Percentiles rank a stretch among this genome's conserved stretches.
phyloP scores from a whole-genome alignment of 495 filamentous ascomycete genomes.

The Neurospora sp. region DNA sequence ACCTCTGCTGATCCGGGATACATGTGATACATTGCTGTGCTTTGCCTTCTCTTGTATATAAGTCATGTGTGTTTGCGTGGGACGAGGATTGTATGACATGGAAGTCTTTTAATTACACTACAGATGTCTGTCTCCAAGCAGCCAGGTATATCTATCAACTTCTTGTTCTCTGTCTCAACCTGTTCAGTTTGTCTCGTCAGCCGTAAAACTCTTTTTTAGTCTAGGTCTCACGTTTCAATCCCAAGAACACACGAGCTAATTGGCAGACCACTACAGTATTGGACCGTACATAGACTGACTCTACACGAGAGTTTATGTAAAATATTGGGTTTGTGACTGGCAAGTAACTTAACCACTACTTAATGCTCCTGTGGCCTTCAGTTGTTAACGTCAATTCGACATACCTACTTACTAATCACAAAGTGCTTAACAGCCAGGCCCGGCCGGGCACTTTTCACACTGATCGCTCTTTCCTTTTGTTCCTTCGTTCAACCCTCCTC shows the following conservation, averaged over 20 bases:
- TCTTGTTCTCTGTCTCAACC: neutral
- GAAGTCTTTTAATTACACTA: neutral
- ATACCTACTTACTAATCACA: too few species aligned
- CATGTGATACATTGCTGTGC: neutral
- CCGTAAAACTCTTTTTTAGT: neutral
- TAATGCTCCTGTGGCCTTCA: too few species aligned
- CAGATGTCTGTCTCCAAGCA: neutral
- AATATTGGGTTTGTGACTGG: too few species aligned
- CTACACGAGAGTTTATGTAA: too few species aligned
- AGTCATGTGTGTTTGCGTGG: neutral
- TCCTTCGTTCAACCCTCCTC: neutral
- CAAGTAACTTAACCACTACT: too few species aligned
- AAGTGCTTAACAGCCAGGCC: neutral
- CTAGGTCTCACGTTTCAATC: too few species aligned
- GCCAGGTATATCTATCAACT: neutral
- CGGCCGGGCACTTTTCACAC: neutral
- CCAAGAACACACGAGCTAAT: neutral
- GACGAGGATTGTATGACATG: neutral
- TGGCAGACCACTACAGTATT: neutral
- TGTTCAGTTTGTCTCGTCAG: neutral
- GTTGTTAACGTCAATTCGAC: too few species aligned
- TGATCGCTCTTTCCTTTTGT: neutral
- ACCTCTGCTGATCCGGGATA: neutral
- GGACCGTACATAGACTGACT: neutral
- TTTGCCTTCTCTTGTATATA: neutral